A percentile compares a stretch with the other conserved stretches of the same genome.
phyloP scores from a whole-genome alignment of 164 flowering plant species.

The Vitis cinerea region DNA sequence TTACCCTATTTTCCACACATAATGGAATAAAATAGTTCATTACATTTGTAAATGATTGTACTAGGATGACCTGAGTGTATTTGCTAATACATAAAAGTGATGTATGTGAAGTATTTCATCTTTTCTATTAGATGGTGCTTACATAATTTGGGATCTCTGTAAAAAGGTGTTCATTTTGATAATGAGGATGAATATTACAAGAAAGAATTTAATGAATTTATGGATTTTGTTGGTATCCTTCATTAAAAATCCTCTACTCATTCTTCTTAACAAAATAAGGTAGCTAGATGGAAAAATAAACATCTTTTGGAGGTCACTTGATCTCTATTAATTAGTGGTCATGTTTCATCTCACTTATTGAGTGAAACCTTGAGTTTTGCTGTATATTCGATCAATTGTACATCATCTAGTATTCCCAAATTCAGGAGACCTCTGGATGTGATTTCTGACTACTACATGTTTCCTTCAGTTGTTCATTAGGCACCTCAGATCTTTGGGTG shows the following conservation, averaged over 20 bases:
- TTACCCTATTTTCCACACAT: neutral
- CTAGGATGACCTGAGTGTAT: constrained; percentile 6
- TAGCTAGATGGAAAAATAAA: neutral
- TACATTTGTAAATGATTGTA: constrained; percentile 8
- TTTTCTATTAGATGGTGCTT: constrained; percentile 3
- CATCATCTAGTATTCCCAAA: neutral
- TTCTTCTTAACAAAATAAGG: constrained; percentile 11
- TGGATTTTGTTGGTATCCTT: neutral
- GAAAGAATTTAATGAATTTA: neutral
- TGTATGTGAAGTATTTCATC: neutral
- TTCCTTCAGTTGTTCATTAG: neutral
- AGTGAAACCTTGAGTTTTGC: constrained; percentile 4
- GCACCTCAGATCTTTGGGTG: neutral
- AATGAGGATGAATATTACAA: constrained; percentile 12
- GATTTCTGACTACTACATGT: neutral
- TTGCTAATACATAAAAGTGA: neutral
- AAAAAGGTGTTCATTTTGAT: constrained; percentile 5
- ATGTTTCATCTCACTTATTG: neutral
- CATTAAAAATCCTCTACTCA: neutral
- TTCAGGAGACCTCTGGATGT: constrained; percentile 8
- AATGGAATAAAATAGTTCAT: constrained; percentile 9
- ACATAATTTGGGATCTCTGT: constrained; percentile 10
- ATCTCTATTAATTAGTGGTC: constrained; percentile 5
- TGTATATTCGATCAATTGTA: neutral
- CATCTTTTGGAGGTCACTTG: neutral